Evolutionary conservation across 1,284 basidiomycete species (phyloP).

Genomic region (Veloporphyrellus conicus): DNA sequence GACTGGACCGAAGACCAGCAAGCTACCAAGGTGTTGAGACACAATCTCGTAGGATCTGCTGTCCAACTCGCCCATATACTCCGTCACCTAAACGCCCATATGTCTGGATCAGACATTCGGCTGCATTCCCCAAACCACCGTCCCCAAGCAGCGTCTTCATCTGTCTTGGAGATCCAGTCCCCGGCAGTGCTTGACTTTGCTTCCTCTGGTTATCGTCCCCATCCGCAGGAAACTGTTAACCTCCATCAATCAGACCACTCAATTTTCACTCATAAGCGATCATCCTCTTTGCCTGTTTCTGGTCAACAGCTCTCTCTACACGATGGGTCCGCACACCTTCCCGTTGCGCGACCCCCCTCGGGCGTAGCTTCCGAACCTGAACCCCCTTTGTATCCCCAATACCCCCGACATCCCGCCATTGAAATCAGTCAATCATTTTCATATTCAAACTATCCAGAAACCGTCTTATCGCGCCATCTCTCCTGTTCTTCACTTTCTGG

Average conservation of each 20-base stretch:
- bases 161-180: slow-evolving; percentile 40
- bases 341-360: slow-evolving; percentile 10
- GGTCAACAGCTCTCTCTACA: slow-evolving; percentile 9
- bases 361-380: slow-evolving; percentile 10
- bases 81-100: slow-evolving; percentile 43
- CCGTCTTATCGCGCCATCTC: slow-evolving; percentile 8
- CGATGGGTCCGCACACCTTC: slow-evolving; percentile 13
- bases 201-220: slow-evolving; percentile 17
- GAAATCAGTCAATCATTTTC: slow-evolving; percentile 14
- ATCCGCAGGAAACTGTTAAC: slow-evolving; percentile 8
- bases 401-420: slow-evolving; percentile 9
- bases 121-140: slow-evolving; percentile 36
- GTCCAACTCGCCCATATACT: slow-evolving; percentile 58
- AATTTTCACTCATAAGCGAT: slow-evolving; percentile 13
- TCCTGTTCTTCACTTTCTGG: slow-evolving; percentile 11
- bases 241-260: slow-evolving; percentile 9
- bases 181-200: slow-evolving; percentile 33
- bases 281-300: slow-evolving; percentile 16
- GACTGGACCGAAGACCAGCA: slow-evolving; percentile 78
- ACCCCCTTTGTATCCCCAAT: slow-evolving; percentile 17
- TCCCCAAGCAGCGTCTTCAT: slow-evolving; percentile 26
- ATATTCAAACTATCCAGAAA: slow-evolving; percentile 19
- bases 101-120: slow-evolving; percentile 37
- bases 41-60: slow-evolving; percentile 63
- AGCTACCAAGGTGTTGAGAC: slow-evolving; percentile 60